Evolutionary conservation across 1,284 basidiomycete genomes (phyloP).

Genomic region (Naganishia cerealis): DNA sequence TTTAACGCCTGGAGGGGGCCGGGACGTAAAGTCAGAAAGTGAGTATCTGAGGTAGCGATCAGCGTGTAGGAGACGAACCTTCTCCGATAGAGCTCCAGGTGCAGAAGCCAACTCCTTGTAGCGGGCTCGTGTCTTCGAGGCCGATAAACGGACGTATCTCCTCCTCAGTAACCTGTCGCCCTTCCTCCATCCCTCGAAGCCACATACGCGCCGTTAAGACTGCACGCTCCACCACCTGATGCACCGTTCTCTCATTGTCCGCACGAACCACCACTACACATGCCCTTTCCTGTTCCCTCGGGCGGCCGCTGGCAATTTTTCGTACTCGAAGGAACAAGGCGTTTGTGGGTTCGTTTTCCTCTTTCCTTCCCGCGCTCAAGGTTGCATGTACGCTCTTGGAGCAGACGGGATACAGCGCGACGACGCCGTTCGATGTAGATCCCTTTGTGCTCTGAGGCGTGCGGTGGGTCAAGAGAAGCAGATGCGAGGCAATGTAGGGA

Average conservation of each 20-base stretch:
- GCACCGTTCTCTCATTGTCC: conserved; percentile 7
- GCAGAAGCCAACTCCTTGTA: conserved; percentile 35
- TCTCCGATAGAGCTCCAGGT: conserved; percentile 35
- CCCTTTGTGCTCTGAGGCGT: neutral
- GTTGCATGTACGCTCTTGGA: conserved; percentile 37
- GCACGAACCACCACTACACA: conserved; percentile 36
- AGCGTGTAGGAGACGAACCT: conserved; percentile 6
- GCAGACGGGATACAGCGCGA: conserved; percentile 39
- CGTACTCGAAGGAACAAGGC: conserved; percentile 22
- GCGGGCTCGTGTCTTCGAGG: conserved; percentile 33
- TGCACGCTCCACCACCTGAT: conserved; percentile 33
- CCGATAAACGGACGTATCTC: conserved; percentile 36
- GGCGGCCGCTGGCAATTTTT: neutral
- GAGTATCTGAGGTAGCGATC: neutral
- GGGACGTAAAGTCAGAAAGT: neutral
- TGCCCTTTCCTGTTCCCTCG: conserved; percentile 23
- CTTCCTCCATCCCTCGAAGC: conserved; percentile 13
- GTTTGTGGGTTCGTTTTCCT: conserved; percentile 32
- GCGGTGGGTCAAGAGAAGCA: conserved; percentile 32
- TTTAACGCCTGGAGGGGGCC: conserved; percentile 2
- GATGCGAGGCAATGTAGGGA: conserved; percentile 30
- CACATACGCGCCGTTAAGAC: conserved; percentile 35
- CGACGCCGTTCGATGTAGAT: neutral
- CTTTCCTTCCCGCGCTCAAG: conserved; percentile 31
- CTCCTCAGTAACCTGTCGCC: conserved; percentile 24